Percentiles rank a stretch among this genome's conserved stretches.
Evolutionary conservation across 768 basidiomycete genomes (phyloP).

Genomic region (Galerina marginata): DNA sequence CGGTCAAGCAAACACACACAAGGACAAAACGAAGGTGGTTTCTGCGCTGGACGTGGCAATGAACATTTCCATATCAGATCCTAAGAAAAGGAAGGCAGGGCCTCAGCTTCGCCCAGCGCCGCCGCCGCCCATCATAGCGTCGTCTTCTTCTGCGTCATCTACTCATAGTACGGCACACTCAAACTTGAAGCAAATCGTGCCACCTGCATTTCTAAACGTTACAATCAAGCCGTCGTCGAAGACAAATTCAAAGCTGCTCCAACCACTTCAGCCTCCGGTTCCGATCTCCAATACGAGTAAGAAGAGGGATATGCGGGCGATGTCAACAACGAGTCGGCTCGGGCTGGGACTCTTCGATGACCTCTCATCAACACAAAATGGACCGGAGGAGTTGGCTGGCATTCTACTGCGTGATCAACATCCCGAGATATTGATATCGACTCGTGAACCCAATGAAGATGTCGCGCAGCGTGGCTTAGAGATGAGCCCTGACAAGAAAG

Average conservation of each 20-base stretch:
- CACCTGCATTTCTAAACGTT: neutral
- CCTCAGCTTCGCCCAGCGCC: constrained; percentile 11
- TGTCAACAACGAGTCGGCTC: constrained; percentile 46
- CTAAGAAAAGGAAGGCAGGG: neutral
- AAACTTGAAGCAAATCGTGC: neutral
- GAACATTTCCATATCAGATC: neutral
- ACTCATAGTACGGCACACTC: neutral
- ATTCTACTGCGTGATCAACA: constrained; percentile 57
- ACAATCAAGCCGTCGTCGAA: constrained; percentile 3
- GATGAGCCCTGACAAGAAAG: constrained; percentile 62
- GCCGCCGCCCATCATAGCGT: constrained; percentile 4
- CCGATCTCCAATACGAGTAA: neutral
- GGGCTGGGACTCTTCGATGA: constrained; percentile 59
- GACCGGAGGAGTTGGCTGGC: constrained; percentile 55
- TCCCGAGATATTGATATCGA: constrained; percentile 35
- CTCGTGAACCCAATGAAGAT: constrained; percentile 28
- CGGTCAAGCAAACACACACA: neutral
- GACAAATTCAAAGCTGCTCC: constrained; percentile 23
- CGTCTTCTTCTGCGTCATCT: neutral
- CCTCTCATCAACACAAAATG: constrained; percentile 40
- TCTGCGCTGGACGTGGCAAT: constrained; percentile 2
- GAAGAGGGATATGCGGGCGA: constrained; percentile 49
- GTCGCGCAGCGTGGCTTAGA: constrained; percentile 54
- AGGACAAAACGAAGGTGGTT: neutral
- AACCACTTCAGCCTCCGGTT: constrained; percentile 32